Evolutionary conservation across 805 yeast genomes (phyloP), one percentile per base, ranked within the genome.

Genomic region (Nakazawaea holstii): DNA sequence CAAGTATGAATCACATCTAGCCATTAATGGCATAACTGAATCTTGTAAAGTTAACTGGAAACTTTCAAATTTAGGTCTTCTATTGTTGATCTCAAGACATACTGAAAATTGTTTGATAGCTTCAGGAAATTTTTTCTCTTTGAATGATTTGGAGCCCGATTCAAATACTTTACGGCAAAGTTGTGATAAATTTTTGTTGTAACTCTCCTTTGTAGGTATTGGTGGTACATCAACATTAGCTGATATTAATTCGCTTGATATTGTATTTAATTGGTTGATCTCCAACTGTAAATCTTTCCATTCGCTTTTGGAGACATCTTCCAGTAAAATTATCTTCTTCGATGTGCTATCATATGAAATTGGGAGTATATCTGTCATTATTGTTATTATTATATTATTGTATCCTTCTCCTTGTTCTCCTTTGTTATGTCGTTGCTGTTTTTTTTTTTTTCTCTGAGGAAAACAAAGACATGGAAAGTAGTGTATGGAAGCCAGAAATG

Each of bases 41-140:
- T 86, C 94, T 60, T 81, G 86, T 43, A 85, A 61, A 27, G 87
- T 84, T 13, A 84, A 73, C 52, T 80, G 89, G 61, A 86, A 86
- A 5, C 84, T 70, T 59, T 86, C 94, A 67, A 83, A 84, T 59
- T 83, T 82, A 37, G 83, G 76, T 63, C 94, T 74, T 55, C 84
- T 80, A 41, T 71, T 62, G 13, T 84, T 78, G 74, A 84, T 76
- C 46, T 84, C 88, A 32, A 86, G 69, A 3, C 87, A 92, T 37
- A 84, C 67, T 7, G 78, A 60, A 54, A 83, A 77, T 55, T 80
- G 84, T 57, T 81, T 82, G 35, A 76, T 73, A 1, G 89, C 82
- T 10, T 82, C 90, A 3, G 66, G 66, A 51, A 72, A 72, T 56
- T 80, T 78, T 27, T 71, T 73, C 26, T 69, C 68, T 55, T 79